phyloP scores from a whole-genome alignment of 2,329 filamentous ascomycete species.

The Aspergillus aculeatus region DNA sequence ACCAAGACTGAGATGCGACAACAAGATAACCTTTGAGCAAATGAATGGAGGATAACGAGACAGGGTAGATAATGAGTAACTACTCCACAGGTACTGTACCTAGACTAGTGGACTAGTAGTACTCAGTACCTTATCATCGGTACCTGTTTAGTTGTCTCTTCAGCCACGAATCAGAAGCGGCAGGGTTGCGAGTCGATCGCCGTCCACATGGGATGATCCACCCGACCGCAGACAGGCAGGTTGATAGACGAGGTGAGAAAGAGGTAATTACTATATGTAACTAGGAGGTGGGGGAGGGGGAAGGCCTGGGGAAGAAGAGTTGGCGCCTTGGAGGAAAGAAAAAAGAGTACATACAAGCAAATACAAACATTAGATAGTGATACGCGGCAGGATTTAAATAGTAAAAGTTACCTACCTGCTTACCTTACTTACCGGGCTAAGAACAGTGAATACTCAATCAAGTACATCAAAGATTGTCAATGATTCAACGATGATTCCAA shows the following conservation, averaged over 20 bases:
- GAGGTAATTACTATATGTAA: background rate
- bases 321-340: background rate
- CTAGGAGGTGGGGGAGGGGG: background rate
- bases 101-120: background rate
- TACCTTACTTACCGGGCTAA: too few species aligned
- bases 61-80: background rate
- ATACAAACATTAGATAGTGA: background rate
- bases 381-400: too few species aligned
- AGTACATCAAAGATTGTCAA: background rate
- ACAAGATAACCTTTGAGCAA: background rate
- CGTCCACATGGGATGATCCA: background rate
- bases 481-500: background rate
- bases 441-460: background rate
- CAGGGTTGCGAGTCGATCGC: background rate
- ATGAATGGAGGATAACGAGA: background rate
- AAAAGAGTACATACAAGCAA: background rate
- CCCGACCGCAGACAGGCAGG: background rate
- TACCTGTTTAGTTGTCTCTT: background rate
- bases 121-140: background rate
- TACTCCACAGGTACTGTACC: background rate
- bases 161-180: background rate
- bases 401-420: too few species aligned
- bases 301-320: background rate
- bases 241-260: too few species aligned
- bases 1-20: conserved; percentile 1